Evolutionary conservation across 768 basidiomycete genomes (phyloP), one percentile per base, ranked within the genome.

Genomic region (Psilocybe sp.): DNA sequence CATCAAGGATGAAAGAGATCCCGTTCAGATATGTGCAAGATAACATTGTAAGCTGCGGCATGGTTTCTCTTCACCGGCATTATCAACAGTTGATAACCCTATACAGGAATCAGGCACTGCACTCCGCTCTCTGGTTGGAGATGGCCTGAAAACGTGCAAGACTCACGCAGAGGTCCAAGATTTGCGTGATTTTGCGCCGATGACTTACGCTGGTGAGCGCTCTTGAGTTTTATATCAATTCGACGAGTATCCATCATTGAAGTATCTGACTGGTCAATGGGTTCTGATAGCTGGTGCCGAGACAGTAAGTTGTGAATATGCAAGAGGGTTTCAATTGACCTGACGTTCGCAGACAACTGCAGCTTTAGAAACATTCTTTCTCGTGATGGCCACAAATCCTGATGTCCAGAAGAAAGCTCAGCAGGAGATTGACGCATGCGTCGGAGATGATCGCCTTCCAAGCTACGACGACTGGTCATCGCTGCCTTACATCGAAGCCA

Each of bases 331-430:
- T n/a, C 28, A 13, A 16, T 14, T 20, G 11, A 16, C 7, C 19
- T 14, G 23, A 2, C 8, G 18, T 12, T 34, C 36, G 5, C 23
- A 52, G 55, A 52, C 50, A 16, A 34, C 44, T 7, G 33, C 52
- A 13, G 40, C 52, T 9, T 19, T 54, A 12, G 35, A 19, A 15
- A 44, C 40, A 6, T 59, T 70, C 53, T 45, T 71, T 16, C 51
- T 67, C 12, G 60, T 60, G 4, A 63, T 70, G 64, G 40, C 61
- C 3, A 46, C 53, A 13, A 49, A 64, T 53, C 69, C 69, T 0
- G 61, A 69, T 0, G 58, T 59, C 0, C 67, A 68, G 50, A 55
- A 40, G 37, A 66, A 62, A 40, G 69, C 65, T 5, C 70, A 68
- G 48, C 48, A 48, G 6, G 69, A 70, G 47, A 54, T 71, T 15